Evolutionary conservation across 768 basidiomycete species (phyloP), one percentile per base, ranked within the genome.

Genomic region (Candolleomyces eurysporus): DNA sequence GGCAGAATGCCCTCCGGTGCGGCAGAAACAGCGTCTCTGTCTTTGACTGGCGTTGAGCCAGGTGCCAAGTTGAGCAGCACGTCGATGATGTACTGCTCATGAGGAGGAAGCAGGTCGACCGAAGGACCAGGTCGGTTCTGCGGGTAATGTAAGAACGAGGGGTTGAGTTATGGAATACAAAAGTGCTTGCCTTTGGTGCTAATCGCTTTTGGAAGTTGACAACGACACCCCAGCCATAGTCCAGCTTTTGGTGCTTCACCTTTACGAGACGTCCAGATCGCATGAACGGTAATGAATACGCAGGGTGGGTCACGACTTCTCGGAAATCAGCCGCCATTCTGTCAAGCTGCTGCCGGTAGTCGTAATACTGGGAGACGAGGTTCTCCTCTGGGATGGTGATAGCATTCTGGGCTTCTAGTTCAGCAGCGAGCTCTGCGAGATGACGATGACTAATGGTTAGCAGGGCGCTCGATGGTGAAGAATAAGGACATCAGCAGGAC

Each of bases 181-280:
- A 22, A 32, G 45, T 26, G 40, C 76, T 22, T 63, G 88, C 93
- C 79, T 94, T 96, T 16, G 90, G 83, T n/a, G 88, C 85, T 21
- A 88, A 66, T 0, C 95, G 86, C 73, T 97, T 97, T 71, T 92
- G 89, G 69, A 88, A 98, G 71, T 94, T 96, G 69, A 98, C 84
- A 56, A 98, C 85, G 48, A 94, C 85, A 43, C 96, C 96, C 97
- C 97, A 98, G 10, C 96, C 96, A 73, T 96, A 98, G 74, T 99
- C 91, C 14, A 88, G 76, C 43, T 90, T 88, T 64, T 89, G 85
- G 71, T 97, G 84, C 70, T 91, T 91, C 67, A 99, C 84, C 69
- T 91, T 91, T 52, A 98, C 91, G n/a, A 98, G 79, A 4, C 97
- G 88, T 32, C 97, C 97, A 21, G 88, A 81, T 68, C 97, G 91